These are phyloP conservation scores for Leccinum longicurvipes DNA, from an alignment of 768 basidiomycete species.

Conservation along the genomic window DNA sequence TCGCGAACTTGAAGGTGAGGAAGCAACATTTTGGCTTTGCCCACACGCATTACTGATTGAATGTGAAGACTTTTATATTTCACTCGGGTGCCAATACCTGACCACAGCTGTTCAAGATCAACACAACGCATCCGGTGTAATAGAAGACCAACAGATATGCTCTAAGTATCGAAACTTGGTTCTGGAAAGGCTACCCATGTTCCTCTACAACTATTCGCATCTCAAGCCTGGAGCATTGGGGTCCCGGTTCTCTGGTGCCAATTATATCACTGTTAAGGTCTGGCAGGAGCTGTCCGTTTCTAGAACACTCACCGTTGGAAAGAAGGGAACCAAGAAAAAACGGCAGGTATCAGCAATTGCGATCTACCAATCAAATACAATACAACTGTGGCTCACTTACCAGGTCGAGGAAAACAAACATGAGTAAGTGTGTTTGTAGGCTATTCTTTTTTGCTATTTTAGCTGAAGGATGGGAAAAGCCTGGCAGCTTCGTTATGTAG, in stretches of 20 bases:
- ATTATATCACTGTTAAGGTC: slow-evolving; percentile 57
- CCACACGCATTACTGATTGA: background rate
- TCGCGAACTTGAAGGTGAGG: slow-evolving; percentile 79
- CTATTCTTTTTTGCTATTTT: no score
- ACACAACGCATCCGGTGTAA: slow-evolving; percentile 53
- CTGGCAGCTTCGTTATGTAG: slow-evolving; percentile 80
- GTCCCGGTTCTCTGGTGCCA: slow-evolving; percentile 49
- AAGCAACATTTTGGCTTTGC: background rate
- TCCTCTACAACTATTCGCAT: slow-evolving; percentile 80
- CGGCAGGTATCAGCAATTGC: slow-evolving; percentile 72
- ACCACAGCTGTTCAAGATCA: slow-evolving; percentile 71
- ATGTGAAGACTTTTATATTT: slow-evolving; percentile 59
- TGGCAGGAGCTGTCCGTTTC: slow-evolving; percentile 60
- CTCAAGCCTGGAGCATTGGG: slow-evolving; percentile 51
- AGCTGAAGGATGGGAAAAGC: slow-evolving; percentile 35
- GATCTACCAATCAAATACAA: slow-evolving; percentile 45
- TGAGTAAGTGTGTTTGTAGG: slow-evolving; percentile 48
- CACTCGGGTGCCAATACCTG: slow-evolving; percentile 69
- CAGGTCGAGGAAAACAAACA: slow-evolving; percentile 78
- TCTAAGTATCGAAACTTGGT: slow-evolving; percentile 53
- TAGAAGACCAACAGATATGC: slow-evolving; percentile 42
- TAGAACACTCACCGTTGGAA: slow-evolving; percentile 54
- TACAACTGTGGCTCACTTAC: slow-evolving; percentile 72
- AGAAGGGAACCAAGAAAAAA: slow-evolving; percentile 38
- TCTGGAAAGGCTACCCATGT: slow-evolving; percentile 77